Evolutionary conservation across 345 rosid species (phyloP).

Genomic region (Eucalyptus decipiens): DNA sequence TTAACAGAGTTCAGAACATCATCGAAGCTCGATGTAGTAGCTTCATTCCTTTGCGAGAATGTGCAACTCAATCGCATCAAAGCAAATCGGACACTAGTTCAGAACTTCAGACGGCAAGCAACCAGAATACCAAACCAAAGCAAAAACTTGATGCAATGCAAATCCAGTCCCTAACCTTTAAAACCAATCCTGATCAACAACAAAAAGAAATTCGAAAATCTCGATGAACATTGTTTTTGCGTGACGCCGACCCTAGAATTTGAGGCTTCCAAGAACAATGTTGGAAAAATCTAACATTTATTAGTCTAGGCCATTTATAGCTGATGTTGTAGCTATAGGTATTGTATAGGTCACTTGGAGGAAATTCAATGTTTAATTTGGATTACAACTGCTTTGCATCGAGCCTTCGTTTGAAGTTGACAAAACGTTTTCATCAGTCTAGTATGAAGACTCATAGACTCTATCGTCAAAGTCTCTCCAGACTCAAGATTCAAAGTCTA

Average conservation of each 20-base stretch:
- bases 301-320: background rate
- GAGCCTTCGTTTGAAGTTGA: background rate
- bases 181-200: background rate
- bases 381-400: background rate
- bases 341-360: background rate
- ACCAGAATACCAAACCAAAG: background rate
- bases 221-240: rapidly evolving
- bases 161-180: background rate
- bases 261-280: background rate
- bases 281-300: background rate
- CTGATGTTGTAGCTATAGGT: background rate
- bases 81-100: background rate
- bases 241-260: background rate
- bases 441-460: no score
- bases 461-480: no score
- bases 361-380: background rate
- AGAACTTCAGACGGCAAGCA: background rate
- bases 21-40: background rate
- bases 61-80: background rate
- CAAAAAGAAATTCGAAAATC: background rate
- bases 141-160: background rate
- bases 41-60: background rate
- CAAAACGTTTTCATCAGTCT: no score
- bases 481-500: no score
- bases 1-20: background rate